Percentiles rank a stretch among this genome's conserved stretches.
Conservation (phyloP, 257 asterid genomes). For the Orobanche coerulescens region DNA sequence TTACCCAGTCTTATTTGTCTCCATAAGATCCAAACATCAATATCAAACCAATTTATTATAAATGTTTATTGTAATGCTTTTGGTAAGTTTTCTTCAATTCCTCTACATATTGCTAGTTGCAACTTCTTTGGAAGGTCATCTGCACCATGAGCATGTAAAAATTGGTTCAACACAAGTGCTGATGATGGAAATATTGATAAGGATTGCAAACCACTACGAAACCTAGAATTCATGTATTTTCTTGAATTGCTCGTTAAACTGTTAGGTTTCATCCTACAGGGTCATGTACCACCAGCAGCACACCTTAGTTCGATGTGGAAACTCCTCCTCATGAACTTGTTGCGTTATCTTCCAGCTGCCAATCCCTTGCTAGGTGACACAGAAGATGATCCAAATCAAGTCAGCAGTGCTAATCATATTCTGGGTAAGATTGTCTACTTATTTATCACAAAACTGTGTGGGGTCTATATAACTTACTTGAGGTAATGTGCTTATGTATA, state of each 20-base stretch:
- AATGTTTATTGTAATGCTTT: neutral
- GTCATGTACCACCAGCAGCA: conserved; percentile 74
- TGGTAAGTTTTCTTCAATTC: neutral
- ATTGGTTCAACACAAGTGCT: too few relatives aligned
- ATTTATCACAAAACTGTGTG: conserved; percentile 11
- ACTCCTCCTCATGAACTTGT: conserved; percentile 48
- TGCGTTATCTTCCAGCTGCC: conserved; percentile 75
- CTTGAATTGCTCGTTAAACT: too few relatives aligned
- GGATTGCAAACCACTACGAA: conserved; percentile 16
- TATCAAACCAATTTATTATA: neutral
- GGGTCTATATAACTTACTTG: too few relatives aligned
- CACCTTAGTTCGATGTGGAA: conserved; percentile 86
- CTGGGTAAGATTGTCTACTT: conserved; percentile 26
- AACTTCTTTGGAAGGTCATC: too few relatives aligned
- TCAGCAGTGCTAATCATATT: conserved; percentile 27
- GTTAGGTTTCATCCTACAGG: conserved; percentile 50
- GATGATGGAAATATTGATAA: conserved; percentile 11
- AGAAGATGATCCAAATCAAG: conserved; percentile 33
- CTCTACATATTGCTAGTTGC: conserved; percentile 6
- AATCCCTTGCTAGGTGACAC: conserved; percentile 43
- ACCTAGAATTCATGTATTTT: conserved; percentile 21
- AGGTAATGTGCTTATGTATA: too few relatives aligned
- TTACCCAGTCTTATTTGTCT: neutral
- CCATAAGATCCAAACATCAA: neutral
- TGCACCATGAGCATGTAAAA: too few relatives aligned